Evolutionary conservation across 2,329 filamentous ascomycete species (phyloP), one percentile per base, ranked within the genome.

Genomic region (Teratosphaeriaceae sp.): DNA sequence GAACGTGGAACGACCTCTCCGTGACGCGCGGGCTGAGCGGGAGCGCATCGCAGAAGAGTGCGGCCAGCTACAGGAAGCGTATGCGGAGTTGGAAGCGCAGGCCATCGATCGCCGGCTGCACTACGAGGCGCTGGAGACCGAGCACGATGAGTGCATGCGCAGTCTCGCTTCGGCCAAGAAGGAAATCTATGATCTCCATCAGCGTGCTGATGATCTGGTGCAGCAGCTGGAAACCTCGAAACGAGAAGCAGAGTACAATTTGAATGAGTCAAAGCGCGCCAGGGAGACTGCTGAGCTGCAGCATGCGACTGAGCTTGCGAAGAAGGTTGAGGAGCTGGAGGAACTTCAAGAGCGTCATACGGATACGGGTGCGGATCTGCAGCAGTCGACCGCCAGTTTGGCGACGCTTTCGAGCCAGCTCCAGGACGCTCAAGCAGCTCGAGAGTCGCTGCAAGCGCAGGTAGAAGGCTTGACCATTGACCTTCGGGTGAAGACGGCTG

Each of bases 1-100:
- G 24, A 68, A 68, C 23, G 65, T 74, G 2, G 78, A 81, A 58
- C 66, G 66, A 38, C 78, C 78, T 5, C 61, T 80, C 11, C 66
- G 67, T 3, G 59, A 62, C 13, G 73, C 74, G 49, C 60, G 64
- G 42, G 55, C 60, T 13, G 66, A 57, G 43, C 56, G 67, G 2
- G 46, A 59, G 7, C 49, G 52, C 8, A 44, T 71, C 2, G 59
- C 59, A 16, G 45, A 59, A 0, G 59, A 70, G 30, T 58, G 66
- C 8, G 55, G 65, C 23, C 58, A 57, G 3, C 63, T 65, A 48
- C 60, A 46, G 36, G 45, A 40, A 42, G 64, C 56, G 3, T 66
- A 65, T 13, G 54, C 56, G 8, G 58, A 66, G 18, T 48, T 73
- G 6, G 59, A 70, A 45, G 52, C 44, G 3, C 58, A 65, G 40